Conservation (phyloP, 2,329 filamentous ascomycete genomes). For the Epichloe uncinata region DNA sequence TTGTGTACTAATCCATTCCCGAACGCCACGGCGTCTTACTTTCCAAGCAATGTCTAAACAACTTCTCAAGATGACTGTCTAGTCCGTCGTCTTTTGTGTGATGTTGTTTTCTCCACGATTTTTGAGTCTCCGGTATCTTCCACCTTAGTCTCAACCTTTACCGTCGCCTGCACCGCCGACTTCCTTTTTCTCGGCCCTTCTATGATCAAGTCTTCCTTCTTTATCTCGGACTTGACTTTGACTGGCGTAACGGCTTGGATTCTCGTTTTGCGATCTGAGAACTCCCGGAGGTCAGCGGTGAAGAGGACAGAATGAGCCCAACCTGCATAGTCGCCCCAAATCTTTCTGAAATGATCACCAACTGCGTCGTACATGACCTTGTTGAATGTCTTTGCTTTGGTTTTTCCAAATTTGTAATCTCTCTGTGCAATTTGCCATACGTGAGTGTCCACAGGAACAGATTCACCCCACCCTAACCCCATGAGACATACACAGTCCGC, state of each 20-base stretch:
- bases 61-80: slow-evolving; percentile 2
- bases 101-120: slow-evolving; percentile 11
- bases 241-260: not conserved
- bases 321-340: slow-evolving; percentile 90
- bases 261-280: slow-evolving; percentile 48
- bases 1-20: too few relatives aligned
- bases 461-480: slow-evolving; percentile 90
- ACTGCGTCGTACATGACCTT: slow-evolving; percentile 83
- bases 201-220: slow-evolving; percentile 13
- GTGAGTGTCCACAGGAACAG: slow-evolving; percentile 93
- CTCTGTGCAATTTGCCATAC: slow-evolving; percentile 97
- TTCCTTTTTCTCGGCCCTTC: slow-evolving; percentile 17
- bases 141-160: slow-evolving; percentile 9
- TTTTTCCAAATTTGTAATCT: slow-evolving; percentile 86
- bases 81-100: slow-evolving; percentile 18
- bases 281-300: slow-evolving; percentile 78
- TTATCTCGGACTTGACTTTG: slow-evolving; percentile 5
- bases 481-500: slow-evolving; percentile 94
- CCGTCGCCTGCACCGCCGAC: slow-evolving; percentile 7
- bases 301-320: slow-evolving; percentile 98
- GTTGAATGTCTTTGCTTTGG: slow-evolving; percentile 72
- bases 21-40: not conserved
- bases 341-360: slow-evolving; percentile 71
- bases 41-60: not conserved
- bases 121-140: slow-evolving; percentile 12